Percentiles rank a stretch among this genome's conserved stretches.
phyloP scores from a whole-genome alignment of 495 filamentous ascomycete species.

The Sordaria brevicollis region DNA sequence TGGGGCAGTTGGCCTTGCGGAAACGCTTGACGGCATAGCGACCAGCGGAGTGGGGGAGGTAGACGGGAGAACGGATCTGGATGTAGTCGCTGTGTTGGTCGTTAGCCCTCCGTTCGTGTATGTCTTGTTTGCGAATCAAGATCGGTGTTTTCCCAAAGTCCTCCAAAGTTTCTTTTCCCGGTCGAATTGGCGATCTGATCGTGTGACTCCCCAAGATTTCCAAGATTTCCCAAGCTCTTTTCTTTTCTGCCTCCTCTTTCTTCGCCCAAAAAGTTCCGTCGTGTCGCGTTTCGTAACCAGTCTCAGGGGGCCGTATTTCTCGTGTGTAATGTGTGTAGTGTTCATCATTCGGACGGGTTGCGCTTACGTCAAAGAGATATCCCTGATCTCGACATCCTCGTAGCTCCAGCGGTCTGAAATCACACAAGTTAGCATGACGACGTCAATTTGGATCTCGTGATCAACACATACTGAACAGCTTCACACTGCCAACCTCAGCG shows the following conservation, averaged over 20 bases:
- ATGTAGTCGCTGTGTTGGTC: conserved; percentile 80
- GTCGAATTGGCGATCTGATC: not conserved
- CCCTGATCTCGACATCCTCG: conserved; percentile 98
- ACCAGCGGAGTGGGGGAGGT: conserved; percentile 95
- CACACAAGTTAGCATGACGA: conserved; percentile 19
- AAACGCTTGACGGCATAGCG: conserved; percentile 99
- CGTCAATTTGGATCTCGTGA: conserved; percentile 19
- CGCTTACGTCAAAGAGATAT: conserved; percentile 98
- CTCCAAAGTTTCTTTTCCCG: not conserved
- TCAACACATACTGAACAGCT: conserved; percentile 71
- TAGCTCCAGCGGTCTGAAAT: conserved; percentile 54
- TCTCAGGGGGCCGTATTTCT: not conserved
- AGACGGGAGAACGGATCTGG: conserved; percentile 96
- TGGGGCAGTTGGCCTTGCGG: conserved; percentile 99
- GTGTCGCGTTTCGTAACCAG: not conserved
- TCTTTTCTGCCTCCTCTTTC: not conserved
- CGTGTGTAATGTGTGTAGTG: not conserved
- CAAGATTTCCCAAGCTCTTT: not conserved
- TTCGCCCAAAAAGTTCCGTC: not conserved
- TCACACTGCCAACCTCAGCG: conserved; percentile 82
- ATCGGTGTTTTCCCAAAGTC: not conserved
- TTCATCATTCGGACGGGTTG: not conserved
- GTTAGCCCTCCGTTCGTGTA: conserved; percentile 32
- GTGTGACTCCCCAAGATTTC: not conserved
- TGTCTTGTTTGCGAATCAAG: not conserved